Conservation (phyloP, 108 stramenopile genomes). For the Skeletonema marinoi region DNA sequence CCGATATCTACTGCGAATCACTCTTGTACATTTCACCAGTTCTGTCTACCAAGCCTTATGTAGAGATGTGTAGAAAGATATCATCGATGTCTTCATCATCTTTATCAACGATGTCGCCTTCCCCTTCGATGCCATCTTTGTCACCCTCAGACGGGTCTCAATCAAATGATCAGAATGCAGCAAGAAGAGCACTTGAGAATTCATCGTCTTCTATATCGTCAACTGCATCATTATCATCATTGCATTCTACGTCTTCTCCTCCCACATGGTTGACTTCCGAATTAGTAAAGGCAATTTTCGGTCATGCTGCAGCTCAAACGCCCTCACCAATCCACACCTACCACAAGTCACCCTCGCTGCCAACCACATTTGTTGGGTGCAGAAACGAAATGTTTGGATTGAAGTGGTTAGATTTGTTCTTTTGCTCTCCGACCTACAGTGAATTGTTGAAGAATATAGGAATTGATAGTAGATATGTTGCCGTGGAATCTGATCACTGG, state of each 20-base stretch:
- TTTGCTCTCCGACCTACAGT: conserved; percentile 50
- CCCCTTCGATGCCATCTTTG: conserved; percentile 16
- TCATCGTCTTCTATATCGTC: neutral
- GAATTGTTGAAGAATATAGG: conserved; percentile 23
- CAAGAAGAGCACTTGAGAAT: neutral
- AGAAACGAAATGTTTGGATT: conserved; percentile 59
- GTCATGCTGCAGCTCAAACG: conserved; percentile 17
- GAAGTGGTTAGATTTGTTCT: conserved; percentile 55
- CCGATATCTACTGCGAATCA: conserved; percentile 24
- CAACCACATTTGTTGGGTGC: conserved; percentile 61
- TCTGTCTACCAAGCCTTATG: conserved; percentile 35
- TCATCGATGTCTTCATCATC: conserved; percentile 11
- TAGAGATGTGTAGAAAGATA: conserved; percentile 6
- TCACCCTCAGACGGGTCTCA: neutral
- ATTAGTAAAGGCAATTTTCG: conserved; percentile 37
- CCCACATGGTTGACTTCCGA: conserved; percentile 43
- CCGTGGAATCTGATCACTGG: conserved; percentile 66
- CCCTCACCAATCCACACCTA: conserved; percentile 54
- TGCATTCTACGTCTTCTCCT: neutral
- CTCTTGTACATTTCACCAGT: conserved; percentile 53
- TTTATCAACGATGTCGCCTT: neutral
- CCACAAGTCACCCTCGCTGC: conserved; percentile 25
- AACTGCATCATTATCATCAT: neutral
- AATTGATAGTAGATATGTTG: conserved; percentile 30
- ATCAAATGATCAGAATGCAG: neutral